A percentile compares a stretch with the other conserved stretches of the same genome.
phyloP scores from a whole-genome alignment of 495 filamentous ascomycete genomes.

The Penicillium macrosclerotiorum region DNA sequence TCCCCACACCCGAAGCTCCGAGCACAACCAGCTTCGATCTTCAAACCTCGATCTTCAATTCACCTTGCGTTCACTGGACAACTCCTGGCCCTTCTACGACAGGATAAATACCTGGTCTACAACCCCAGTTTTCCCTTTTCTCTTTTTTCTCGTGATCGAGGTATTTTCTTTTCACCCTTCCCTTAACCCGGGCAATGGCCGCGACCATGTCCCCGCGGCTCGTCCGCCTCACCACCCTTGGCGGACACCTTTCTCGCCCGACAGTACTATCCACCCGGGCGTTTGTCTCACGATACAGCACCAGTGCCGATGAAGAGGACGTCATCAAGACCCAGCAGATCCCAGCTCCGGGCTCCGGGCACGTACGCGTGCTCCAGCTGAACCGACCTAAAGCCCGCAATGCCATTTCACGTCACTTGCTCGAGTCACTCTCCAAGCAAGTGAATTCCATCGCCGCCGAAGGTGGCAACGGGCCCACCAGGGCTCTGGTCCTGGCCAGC shows the following conservation, averaged over 20 bases:
- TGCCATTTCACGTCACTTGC: constrained; percentile 77
- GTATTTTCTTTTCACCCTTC: neutral
- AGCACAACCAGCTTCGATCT: constrained; percentile 3
- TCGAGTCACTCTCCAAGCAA: constrained; percentile 66
- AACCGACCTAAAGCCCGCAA: constrained; percentile 83
- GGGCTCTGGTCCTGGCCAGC: constrained; percentile 76
- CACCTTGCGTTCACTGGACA: neutral
- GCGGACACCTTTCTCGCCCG: constrained; percentile 15
- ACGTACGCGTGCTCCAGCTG: constrained; percentile 83
- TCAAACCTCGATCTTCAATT: neutral
- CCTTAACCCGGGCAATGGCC: constrained; percentile 13
- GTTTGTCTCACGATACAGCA: constrained; percentile 38
- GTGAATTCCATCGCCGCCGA: constrained; percentile 67
- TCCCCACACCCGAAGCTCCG: constrained; percentile 25
- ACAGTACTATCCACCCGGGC: constrained; percentile 25
- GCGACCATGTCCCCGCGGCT: constrained; percentile 35
- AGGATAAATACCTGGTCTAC: neutral
- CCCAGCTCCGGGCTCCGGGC: constrained; percentile 75
- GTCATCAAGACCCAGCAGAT: constrained; percentile 69
- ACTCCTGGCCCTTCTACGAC: neutral
- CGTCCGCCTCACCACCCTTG: constrained; percentile 21
- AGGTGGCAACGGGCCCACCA: constrained; percentile 60
- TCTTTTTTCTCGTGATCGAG: too few relatives aligned
- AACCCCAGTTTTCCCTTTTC: too few relatives aligned
- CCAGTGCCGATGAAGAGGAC: constrained; percentile 34